A percentile compares a stretch with the other conserved stretches of the same genome.
Evolutionary conservation across 805 yeast species (phyloP).

Genomic region (Candida corydali): DNA sequence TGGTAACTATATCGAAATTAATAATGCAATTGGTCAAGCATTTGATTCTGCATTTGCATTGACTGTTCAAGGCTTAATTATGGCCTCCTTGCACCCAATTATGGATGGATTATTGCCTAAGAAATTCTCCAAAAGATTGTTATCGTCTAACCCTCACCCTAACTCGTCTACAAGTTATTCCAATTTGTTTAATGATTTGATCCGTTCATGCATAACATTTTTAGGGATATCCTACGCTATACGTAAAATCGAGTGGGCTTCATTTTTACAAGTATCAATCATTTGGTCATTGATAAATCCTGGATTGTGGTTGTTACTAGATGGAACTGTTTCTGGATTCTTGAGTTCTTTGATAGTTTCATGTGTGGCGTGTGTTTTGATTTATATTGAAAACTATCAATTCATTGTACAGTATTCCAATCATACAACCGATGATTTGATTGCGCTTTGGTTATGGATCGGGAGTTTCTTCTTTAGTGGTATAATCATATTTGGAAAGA

Average conservation of each 20-base stretch:
- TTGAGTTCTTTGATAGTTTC: conserved; percentile 34
- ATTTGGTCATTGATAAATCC: conserved; percentile 63
- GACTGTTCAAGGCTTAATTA: conserved; percentile 51
- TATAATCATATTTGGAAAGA: conserved; percentile 61
- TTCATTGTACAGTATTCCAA: conserved; percentile 14
- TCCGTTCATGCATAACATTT: conserved; percentile 52
- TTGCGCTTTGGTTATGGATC: conserved; percentile 49
- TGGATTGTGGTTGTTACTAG: conserved; percentile 63
- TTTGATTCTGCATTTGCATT: conserved; percentile 21
- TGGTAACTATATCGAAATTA: conserved; percentile 9
- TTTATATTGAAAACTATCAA: conserved; percentile 26
- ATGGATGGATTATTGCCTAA: conserved; percentile 32
- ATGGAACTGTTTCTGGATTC: conserved; percentile 54
- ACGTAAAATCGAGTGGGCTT: conserved; percentile 64
- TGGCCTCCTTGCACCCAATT: conserved; percentile 53
- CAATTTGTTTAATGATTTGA: conserved; percentile 31
- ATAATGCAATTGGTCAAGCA: conserved; percentile 7
- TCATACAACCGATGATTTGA: conserved; percentile 19
- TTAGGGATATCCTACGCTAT: conserved; percentile 71
- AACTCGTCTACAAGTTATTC: conserved; percentile 18
- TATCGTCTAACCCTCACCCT: conserved; percentile 38
- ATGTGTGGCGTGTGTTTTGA: conserved; percentile 23
- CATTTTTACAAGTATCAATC: conserved; percentile 59
- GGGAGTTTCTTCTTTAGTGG: conserved; percentile 67
- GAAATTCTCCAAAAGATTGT: conserved; percentile 25